These are phyloP conservation scores for Starmerella stigmatis DNA, from an alignment of 805 yeast species.

Conservation along the genomic window DNA sequence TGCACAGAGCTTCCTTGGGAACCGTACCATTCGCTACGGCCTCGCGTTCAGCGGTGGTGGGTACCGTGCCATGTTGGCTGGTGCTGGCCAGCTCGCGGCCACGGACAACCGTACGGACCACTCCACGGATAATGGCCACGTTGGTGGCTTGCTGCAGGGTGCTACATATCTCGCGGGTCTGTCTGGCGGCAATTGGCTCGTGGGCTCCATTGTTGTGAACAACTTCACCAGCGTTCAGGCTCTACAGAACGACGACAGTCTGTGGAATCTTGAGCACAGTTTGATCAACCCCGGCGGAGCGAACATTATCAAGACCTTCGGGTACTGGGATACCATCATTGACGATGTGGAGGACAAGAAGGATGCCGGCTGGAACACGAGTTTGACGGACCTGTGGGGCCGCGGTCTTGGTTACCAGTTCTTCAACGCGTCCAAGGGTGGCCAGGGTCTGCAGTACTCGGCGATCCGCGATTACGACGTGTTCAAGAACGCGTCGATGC, in stretches of 20 bases:
- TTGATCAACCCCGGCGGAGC: slow-evolving; percentile 23
- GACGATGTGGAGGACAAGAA: slow-evolving; percentile 31
- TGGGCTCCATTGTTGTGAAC: slow-evolving; percentile 39
- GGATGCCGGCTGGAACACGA: slow-evolving; percentile 52
- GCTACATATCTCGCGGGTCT: slow-evolving; percentile 51
- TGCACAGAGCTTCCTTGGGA: slow-evolving; percentile 30
- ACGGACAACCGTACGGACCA: slow-evolving; percentile 39
- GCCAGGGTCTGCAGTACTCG: slow-evolving; percentile 46
- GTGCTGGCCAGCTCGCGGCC: slow-evolving; percentile 47
- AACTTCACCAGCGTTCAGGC: slow-evolving; percentile 33
- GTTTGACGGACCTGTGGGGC: slow-evolving; percentile 69
- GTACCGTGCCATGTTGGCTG: slow-evolving; percentile 51
- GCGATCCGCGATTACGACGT: slow-evolving; percentile 48
- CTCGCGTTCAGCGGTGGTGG: slow-evolving; percentile 80
- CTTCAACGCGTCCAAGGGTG: slow-evolving; percentile 45
- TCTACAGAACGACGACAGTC: slow-evolving; percentile 19
- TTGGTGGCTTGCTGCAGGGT: slow-evolving; percentile 47
- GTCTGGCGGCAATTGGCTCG: slow-evolving; percentile 67
- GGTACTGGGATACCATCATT: slow-evolving; percentile 20
- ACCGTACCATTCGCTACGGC: slow-evolving; percentile 29
- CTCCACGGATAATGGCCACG: slow-evolving; percentile 27
- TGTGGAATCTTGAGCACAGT: slow-evolving; percentile 30
- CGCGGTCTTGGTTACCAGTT: slow-evolving; percentile 56
- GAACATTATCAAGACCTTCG: slow-evolving; percentile 16
- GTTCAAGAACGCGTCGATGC: slow-evolving; percentile 51